Conservation (phyloP, 495 filamentous ascomycete species). For the Parathielavia appendiculata region DNA sequence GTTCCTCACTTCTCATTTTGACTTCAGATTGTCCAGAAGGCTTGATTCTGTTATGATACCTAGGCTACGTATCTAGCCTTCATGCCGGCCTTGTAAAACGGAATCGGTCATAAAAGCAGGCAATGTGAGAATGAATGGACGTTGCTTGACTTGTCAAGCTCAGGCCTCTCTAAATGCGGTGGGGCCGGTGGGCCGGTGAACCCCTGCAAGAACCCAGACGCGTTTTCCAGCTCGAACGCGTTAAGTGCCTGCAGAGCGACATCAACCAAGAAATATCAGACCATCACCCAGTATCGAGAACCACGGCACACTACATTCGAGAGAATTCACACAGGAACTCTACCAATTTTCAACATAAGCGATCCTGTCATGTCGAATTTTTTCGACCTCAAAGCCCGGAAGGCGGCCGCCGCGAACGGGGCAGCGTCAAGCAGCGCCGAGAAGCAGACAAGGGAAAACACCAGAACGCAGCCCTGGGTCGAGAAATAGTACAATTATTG, state of each 20-base stretch:
- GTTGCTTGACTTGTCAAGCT: neutral
- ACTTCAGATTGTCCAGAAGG: no score
- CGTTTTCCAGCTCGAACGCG: constrained; percentile 15
- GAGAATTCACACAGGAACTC: neutral
- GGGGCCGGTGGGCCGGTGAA: constrained; percentile 2
- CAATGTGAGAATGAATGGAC: neutral
- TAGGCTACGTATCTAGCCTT: no score
- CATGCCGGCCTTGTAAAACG: no score
- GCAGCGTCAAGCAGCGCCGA: constrained; percentile 46
- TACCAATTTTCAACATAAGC: neutral
- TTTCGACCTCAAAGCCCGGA: constrained; percentile 91
- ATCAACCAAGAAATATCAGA: neutral
- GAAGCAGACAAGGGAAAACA: constrained; percentile 56
- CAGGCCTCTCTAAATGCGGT: neutral
- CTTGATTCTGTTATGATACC: no score
- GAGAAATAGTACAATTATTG: constrained; percentile 85
- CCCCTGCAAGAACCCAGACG: constrained; percentile 4
- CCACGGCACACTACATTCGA: neutral
- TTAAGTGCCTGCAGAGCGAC: constrained; percentile 14
- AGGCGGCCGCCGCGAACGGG: constrained; percentile 64
- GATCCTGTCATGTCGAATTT: constrained; percentile 64
- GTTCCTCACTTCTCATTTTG: no score
- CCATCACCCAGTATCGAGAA: neutral
- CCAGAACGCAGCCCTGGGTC: constrained; percentile 84
- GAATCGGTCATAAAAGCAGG: no score